Conservation (phyloP, 371 early-diverging fungal genomes). For the Funneliformis caledonium region DNA sequence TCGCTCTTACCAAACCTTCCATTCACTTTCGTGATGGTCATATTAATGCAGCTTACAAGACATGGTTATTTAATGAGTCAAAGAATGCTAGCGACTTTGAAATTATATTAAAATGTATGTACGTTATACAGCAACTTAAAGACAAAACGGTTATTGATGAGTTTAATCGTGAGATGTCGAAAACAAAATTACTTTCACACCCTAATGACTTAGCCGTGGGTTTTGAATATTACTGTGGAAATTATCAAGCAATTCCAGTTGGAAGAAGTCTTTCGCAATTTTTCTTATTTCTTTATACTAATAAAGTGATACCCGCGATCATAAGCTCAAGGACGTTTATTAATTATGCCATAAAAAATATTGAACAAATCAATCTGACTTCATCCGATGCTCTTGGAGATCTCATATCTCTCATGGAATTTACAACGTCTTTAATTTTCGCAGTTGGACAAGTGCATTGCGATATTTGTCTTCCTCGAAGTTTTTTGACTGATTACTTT, state of each 20-base stretch:
- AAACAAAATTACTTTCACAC: not conserved
- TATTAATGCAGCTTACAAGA: not conserved
- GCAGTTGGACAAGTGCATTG: not conserved
- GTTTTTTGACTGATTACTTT: not conserved
- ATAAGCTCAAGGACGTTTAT: not conserved
- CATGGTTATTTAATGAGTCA: not conserved
- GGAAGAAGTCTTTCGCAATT: slow-evolving; percentile 16
- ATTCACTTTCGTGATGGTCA: not conserved
- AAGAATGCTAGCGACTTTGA: not conserved
- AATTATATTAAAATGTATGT: slow-evolving; percentile 9
- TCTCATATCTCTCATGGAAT: slow-evolving; percentile 29
- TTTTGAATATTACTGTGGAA: not conserved
- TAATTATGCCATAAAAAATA: not conserved
- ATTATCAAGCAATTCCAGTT: slow-evolving; percentile 10
- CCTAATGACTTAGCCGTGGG: not conserved
- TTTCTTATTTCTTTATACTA: not conserved
- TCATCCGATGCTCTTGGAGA: slow-evolving; percentile 8
- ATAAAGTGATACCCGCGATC: not conserved
- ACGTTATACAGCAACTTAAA: not conserved
- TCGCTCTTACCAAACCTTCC: not conserved
- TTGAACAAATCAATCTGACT: not conserved
- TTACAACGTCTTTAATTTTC: not conserved
- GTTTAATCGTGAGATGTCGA: slow-evolving; percentile 16
- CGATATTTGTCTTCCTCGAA: not conserved
- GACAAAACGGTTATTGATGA: slow-evolving; percentile 9